These are phyloP conservation scores for Hyphodiscus sp. DNA, from an alignment of 2,329 filamentous ascomycete genomes.

Conservation along the genomic window DNA sequence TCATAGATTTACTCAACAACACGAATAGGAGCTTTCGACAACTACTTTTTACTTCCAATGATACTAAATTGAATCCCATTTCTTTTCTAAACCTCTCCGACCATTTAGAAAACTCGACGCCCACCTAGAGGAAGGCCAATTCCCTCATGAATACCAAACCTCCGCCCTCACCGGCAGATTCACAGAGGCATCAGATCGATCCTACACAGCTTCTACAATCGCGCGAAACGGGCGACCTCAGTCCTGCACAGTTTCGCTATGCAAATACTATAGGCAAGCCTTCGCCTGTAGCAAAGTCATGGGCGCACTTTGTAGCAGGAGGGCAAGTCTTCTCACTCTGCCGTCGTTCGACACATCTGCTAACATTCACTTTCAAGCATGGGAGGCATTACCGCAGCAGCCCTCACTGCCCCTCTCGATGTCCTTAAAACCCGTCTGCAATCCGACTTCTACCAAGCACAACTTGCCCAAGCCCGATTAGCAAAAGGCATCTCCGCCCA, in stretches of 20 bases:
- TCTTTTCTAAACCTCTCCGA: background rate
- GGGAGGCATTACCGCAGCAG: conserved; percentile 84
- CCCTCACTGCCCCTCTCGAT: conserved; percentile 90
- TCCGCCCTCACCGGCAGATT: conserved; percentile 10
- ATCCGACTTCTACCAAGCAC: conserved; percentile 87
- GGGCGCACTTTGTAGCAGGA: conserved; percentile 88
- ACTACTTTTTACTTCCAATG: background rate
- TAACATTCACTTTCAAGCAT: conserved; percentile 44
- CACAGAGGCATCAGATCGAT: conserved; percentile 10
- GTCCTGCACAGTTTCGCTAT: conserved; percentile 38
- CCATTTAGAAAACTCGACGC: conserved; percentile 9
- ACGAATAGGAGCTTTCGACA: background rate
- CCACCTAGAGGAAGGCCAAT: conserved; percentile 7
- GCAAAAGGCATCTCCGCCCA: conserved; percentile 43
- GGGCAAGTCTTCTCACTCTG: conserved; percentile 52
- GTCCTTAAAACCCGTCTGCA: conserved; percentile 91
- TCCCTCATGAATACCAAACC: conserved; percentile 27
- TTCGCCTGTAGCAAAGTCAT: conserved; percentile 63
- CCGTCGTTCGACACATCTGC: background rate
- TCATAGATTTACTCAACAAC: background rate
- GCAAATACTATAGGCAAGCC: conserved; percentile 33
- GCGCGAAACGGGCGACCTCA: conserved; percentile 52
- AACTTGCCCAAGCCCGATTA: conserved; percentile 63
- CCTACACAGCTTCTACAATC: conserved; percentile 44
- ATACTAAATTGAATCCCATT: background rate